phyloP scores from a whole-genome alignment of 202 grass and related monocot genomes.

The Cymbopogon flexuosus region DNA sequence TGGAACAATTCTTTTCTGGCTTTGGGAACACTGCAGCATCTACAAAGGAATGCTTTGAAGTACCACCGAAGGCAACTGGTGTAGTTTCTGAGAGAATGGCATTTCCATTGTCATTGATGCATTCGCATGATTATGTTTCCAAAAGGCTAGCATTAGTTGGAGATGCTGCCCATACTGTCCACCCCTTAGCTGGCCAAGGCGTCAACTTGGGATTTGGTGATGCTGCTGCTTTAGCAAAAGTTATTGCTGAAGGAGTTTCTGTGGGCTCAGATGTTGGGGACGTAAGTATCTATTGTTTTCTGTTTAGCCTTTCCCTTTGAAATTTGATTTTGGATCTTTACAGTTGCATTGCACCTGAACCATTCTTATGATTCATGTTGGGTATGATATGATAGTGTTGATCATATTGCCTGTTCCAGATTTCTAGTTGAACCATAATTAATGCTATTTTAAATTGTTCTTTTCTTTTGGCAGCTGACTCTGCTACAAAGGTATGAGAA shows the following conservation, averaged over 20 bases:
- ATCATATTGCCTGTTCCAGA: neutral
- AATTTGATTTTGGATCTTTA: neutral
- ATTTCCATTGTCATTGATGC: slow-evolving; percentile 75
- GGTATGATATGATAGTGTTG: neutral
- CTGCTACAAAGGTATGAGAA: slow-evolving; percentile 73
- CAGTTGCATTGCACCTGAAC: neutral
- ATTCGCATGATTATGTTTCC: slow-evolving; percentile 64
- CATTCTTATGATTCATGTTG: neutral
- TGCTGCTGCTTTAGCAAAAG: slow-evolving; percentile 61
- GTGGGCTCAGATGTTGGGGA: slow-evolving; percentile 65
- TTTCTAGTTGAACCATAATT: neutral
- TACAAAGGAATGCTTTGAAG: slow-evolving; percentile 79
- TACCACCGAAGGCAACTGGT: slow-evolving; percentile 59
- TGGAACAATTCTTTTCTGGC: slow-evolving; percentile 53
- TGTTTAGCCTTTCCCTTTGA: neutral
- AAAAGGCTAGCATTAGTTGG: slow-evolving; percentile 75
- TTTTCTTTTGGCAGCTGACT: slow-evolving; percentile 46
- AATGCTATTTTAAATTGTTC: neutral
- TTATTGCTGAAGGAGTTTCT: slow-evolving; percentile 68
- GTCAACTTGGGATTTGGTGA: slow-evolving; percentile 96
- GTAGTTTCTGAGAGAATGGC: slow-evolving; percentile 79
- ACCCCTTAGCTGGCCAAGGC: slow-evolving; percentile 88
- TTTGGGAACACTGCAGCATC: slow-evolving; percentile 46
- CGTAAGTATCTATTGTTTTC: slow-evolving; percentile 39
- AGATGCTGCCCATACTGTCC: slow-evolving; percentile 88